Evolutionary conservation across 2,329 filamentous ascomycete genomes (phyloP).

Genomic region (Aureobasidium sp.): DNA sequence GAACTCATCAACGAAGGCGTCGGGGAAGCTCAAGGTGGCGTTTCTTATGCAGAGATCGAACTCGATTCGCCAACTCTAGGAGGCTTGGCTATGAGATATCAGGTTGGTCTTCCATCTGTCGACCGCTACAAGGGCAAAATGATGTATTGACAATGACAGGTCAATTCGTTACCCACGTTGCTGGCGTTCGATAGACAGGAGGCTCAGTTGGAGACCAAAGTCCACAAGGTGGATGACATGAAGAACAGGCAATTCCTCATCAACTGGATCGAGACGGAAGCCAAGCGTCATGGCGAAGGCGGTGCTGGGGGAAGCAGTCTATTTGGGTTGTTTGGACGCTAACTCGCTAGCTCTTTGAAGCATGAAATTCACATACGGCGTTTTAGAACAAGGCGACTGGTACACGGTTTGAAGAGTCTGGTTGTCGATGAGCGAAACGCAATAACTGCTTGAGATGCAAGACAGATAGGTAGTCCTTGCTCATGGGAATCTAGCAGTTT

Average conservation of each 20-base stretch:
- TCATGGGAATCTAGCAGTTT: background rate
- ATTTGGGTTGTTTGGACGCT: slow-evolving; percentile 23
- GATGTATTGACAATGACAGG: slow-evolving; percentile 19
- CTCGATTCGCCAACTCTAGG: slow-evolving; percentile 38
- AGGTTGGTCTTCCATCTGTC: slow-evolving; percentile 18
- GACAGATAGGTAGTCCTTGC: background rate
- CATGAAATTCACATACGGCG: background rate
- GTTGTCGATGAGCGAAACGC: too few species aligned
- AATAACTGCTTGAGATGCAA: background rate
- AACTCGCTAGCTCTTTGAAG: too few species aligned
- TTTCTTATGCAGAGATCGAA: slow-evolving; percentile 41
- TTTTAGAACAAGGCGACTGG: background rate
- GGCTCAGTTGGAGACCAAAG: slow-evolving; percentile 39
- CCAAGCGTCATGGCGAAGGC: slow-evolving; percentile 36
- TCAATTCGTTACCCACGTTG: slow-evolving; percentile 41
- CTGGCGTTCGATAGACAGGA: slow-evolving; percentile 42
- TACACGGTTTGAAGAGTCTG: background rate
- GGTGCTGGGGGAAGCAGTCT: slow-evolving; percentile 33
- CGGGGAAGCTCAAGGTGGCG: slow-evolving; percentile 36
- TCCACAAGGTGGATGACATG: slow-evolving; percentile 37
- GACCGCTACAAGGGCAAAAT: background rate
- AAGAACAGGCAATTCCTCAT: slow-evolving; percentile 35
- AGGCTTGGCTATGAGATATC: slow-evolving; percentile 33
- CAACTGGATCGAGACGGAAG: slow-evolving; percentile 41
- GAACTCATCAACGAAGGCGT: slow-evolving; percentile 35